A percentile compares a stretch with the other conserved stretches of the same genome.
phyloP scores from a whole-genome alignment of 306 rosid species.

The Comarum palustre region DNA sequence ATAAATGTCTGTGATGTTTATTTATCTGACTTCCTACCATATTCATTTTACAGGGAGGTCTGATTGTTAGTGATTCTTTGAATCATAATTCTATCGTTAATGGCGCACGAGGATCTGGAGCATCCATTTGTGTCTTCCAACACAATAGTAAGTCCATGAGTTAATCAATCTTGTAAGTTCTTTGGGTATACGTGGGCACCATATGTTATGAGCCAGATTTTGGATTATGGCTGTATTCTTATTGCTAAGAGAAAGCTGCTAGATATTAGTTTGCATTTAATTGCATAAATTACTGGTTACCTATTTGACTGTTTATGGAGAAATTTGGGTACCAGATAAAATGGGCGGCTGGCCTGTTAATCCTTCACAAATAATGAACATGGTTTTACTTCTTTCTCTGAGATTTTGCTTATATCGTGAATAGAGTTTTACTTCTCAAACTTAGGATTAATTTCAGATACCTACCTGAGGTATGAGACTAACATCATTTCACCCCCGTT shows the following conservation, averaged over 20 bases:
- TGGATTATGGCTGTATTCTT: neutral
- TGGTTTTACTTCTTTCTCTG: neutral
- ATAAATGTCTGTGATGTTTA: neutral
- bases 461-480: too few relatives aligned
- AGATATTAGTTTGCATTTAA: neutral
- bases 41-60: constrained; percentile 53
- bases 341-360: neutral
- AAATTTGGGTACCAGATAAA: neutral
- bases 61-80: constrained; percentile 86
- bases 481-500: too few relatives aligned
- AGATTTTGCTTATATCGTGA: neutral
- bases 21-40: neutral
- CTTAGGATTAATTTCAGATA: too few relatives aligned
- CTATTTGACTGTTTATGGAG: neutral
- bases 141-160: constrained; percentile 49
- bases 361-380: neutral
- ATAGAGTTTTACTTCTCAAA: constrained; percentile 2
- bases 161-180: neutral
- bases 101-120: constrained; percentile 93
- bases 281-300: neutral
- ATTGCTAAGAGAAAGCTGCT: neutral
- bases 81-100: constrained; percentile 89
- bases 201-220: neutral
- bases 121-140: constrained; percentile 86
- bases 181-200: neutral